Percentiles rank a stretch among this genome's conserved stretches.
Conservation (phyloP, 805 yeast species). For the Teunomyces stri region DNA sequence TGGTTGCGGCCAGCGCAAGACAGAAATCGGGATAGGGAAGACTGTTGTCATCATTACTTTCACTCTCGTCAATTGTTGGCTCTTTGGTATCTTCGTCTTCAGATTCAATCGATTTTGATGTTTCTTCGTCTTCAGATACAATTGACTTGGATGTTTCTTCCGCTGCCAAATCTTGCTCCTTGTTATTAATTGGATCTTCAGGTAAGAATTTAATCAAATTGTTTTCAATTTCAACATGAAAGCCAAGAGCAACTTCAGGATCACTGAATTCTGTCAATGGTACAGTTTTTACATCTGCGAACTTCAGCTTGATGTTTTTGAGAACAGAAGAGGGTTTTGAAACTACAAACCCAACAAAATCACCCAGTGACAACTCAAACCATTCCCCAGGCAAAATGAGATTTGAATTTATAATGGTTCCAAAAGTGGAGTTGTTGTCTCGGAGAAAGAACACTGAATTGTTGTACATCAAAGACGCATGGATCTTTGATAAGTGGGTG, state of each 20-base stretch:
- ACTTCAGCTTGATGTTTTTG: slow-evolving; percentile 9
- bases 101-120: background rate
- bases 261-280: slow-evolving; percentile 19
- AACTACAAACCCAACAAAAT: slow-evolving; percentile 35
- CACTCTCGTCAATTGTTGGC: slow-evolving; percentile 1
- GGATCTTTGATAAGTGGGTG: slow-evolving; percentile 37
- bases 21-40: slow-evolving; percentile 1
- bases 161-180: slow-evolving; percentile 7
- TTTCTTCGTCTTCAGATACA: slow-evolving; percentile 2
- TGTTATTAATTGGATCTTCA: slow-evolving; percentile 6
- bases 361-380: slow-evolving; percentile 21
- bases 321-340: slow-evolving; percentile 27
- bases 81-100: slow-evolving; percentile 3
- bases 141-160: slow-evolving; percentile 4
- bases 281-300: slow-evolving; percentile 15
- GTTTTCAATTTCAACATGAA: slow-evolving; percentile 13
- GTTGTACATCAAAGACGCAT: slow-evolving; percentile 25
- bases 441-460: slow-evolving; percentile 21
- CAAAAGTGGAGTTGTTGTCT: slow-evolving; percentile 38
- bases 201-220: slow-evolving; percentile 15
- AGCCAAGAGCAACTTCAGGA: slow-evolving; percentile 21
- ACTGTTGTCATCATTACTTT: slow-evolving; percentile 3
- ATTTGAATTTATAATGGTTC: slow-evolving; percentile 31
- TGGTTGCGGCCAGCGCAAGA: slow-evolving; percentile 5
- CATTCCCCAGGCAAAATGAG: slow-evolving; percentile 19